Evolutionary conservation across 176 grass and related monocot species (phyloP).

Genomic region (Poa pratensis): DNA sequence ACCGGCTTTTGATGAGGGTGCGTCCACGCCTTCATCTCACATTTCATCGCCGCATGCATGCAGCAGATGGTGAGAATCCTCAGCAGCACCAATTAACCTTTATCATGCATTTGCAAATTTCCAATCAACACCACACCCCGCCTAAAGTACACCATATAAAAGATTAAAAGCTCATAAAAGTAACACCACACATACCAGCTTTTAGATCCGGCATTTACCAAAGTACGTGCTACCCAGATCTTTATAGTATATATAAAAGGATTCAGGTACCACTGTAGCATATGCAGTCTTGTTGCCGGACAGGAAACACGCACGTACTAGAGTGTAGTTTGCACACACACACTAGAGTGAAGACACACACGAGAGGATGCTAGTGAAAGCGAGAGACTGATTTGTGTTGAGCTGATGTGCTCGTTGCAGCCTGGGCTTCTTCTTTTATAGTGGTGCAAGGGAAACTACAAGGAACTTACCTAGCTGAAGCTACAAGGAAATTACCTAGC

Average conservation of each 20-base stretch:
- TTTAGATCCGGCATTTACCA: conserved; percentile 30
- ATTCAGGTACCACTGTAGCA: neutral
- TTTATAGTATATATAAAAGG: neutral
- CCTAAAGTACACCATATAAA: neutral
- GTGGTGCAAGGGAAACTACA: too few species aligned
- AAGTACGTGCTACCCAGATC: conserved; percentile 47
- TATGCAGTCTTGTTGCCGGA: too few species aligned
- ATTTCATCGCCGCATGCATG: neutral
- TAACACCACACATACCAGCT: neutral
- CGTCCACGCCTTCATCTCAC: neutral
- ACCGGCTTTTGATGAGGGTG: conserved; percentile 15
- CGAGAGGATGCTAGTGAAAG: too few species aligned
- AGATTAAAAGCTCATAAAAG: neutral
- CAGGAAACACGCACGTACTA: too few species aligned
- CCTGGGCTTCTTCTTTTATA: too few species aligned
- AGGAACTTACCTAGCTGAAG: too few species aligned
- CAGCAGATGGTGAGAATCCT: conserved; percentile 34
- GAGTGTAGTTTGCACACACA: too few species aligned
- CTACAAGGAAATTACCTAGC: too few species aligned
- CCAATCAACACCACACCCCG: neutral
- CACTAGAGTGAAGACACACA: too few species aligned
- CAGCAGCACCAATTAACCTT: neutral
- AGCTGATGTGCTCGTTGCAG: too few species aligned
- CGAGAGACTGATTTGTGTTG: too few species aligned
- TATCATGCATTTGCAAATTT: too few species aligned